Evolutionary conservation across 2,329 filamentous ascomycete genomes (phyloP), one percentile per base, ranked within the genome.

Genomic region (Fusarium illudens): DNA sequence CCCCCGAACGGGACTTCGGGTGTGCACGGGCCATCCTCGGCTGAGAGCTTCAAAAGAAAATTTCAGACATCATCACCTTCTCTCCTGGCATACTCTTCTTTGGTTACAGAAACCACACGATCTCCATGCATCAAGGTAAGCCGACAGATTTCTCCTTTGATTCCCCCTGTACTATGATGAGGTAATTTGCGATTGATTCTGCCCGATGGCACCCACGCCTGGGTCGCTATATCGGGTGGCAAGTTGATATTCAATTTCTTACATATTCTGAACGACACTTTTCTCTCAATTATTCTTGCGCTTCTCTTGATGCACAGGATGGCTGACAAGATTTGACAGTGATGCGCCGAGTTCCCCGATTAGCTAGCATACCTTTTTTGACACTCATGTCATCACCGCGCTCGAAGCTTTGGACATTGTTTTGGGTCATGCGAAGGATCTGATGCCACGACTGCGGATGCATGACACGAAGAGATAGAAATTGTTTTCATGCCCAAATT

Each of bases 131-230:
- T 70, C 54, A 72, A 71, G 77, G 76, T 79, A 78, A 78, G 76
- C 52, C 32, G 5, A 25, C 34, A 44, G 6, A 55, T 46, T 57
- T 37, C 39, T 53, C 33, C 22, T 19, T 57, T 25, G 36, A 65
- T 30, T 55, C 58, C 49, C 60, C 29, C 42, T 60, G 34, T 60
- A 66, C 62, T 73, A 91, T 92, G 94, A 97, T 97, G 94, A 91
- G 85, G 92, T 79, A 97, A 97, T 97, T 97, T 97, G 94, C 94
- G 94, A 95, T 95, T 96, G 94, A 97, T 91, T 87, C 85, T 83
- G 80, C 81, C 81, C 84, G 89, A 89, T 94, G 93, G 93, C 86
- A 84, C 92, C 89, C 93, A 82, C 91, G 94, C 94, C 94, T 88
- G 94, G 89, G 92, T 86, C 84, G 91, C 90, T 86, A 90, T 90